phyloP scores from a whole-genome alignment of 2,329 filamentous ascomycete genomes.

The Rosellinia necatrix region DNA sequence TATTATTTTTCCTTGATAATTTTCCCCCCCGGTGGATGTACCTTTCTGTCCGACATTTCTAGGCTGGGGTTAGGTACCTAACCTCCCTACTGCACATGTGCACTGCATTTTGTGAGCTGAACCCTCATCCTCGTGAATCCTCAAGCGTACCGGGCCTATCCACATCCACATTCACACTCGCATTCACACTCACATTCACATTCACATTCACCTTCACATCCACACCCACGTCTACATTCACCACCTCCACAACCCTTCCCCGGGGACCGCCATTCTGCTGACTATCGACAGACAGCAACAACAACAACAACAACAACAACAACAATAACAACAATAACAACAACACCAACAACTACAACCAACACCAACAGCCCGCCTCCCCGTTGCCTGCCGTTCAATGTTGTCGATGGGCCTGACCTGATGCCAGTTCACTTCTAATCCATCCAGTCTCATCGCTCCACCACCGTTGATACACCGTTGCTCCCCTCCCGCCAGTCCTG shows the following conservation, averaged over 20 bases:
- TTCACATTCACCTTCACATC: slow-evolving; percentile 15
- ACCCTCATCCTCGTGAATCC: slow-evolving; percentile 28
- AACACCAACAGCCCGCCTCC: slow-evolving; percentile 1
- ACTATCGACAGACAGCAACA: slow-evolving; percentile 16
- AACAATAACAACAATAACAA: no score
- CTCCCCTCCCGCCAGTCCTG: background rate
- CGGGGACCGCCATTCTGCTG: slow-evolving; percentile 16
- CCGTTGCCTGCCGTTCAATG: slow-evolving; percentile 13
- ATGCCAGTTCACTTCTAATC: slow-evolving; percentile 15
- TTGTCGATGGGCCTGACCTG: slow-evolving; percentile 23
- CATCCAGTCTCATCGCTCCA: slow-evolving; percentile 16
- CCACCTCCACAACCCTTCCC: no score
- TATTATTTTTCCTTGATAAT: slow-evolving; percentile 16
- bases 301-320: no score
- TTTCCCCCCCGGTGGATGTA: slow-evolving; percentile 20
- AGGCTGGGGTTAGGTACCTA: slow-evolving; percentile 21
- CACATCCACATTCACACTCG: slow-evolving; percentile 20
- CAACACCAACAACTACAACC: background rate
- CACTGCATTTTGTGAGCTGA: slow-evolving; percentile 28
- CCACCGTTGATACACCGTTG: background rate
- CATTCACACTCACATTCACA: no score
- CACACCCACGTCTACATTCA: slow-evolving; percentile 15
- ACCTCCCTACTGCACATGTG: slow-evolving; percentile 15
- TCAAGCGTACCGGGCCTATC: slow-evolving; percentile 9
- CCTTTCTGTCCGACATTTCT: slow-evolving; percentile 12